Base-by-base conservation (phyloP, 805 yeast species). In the Candida boidinii region DNA sequence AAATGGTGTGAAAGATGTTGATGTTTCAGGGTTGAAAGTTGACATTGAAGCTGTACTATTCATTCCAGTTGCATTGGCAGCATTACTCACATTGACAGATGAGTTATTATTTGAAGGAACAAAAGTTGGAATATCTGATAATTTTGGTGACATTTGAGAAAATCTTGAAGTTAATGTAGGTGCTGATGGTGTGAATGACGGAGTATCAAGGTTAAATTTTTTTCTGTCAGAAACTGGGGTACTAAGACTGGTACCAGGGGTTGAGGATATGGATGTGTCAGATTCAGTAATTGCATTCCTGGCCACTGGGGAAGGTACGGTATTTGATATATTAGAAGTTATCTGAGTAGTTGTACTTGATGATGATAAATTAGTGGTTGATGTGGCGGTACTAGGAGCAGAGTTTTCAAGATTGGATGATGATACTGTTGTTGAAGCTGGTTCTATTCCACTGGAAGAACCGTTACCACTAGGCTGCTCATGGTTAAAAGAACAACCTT, bases 401-500 rank as follows among this genome's bases (percentile, higher is more conserved):
- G 9, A 29, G 5, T n/a, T 15, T 19, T 16, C 26, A 5, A 3
- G 31, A 10, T 19, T 21, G 5, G 15, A 17, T 23, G 42, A 25
- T 27, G 40, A 29, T 13, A 44, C 25, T 7, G 40, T 20, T 17
- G 38, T 29, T 12, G 42, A 26, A 13, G 18, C 29, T 23, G 34
- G 24, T 14, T 39, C 29, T 26, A 38, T 31, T 19, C 50, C n/a
- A n/a, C n/a, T n/a, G n/a, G n/a, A n/a, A n/a, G n/a, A n/a, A n/a
- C n/a, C n/a, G n/a, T n/a, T n/a, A n/a, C n/a, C n/a, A n/a, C n/a
- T 48, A 29, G 59, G 63, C 25, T 51, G 57, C 37, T 71, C 80
- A 53, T 84, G 94, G 31, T 73, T 76, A 51, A 84, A 86, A 2
- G 79, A 80, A 51, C 95, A 86, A 9, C 95, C 95, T 47, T 84